phyloP scores from a whole-genome alignment of 2,329 filamentous ascomycete species.

The Cytospora piceae region DNA sequence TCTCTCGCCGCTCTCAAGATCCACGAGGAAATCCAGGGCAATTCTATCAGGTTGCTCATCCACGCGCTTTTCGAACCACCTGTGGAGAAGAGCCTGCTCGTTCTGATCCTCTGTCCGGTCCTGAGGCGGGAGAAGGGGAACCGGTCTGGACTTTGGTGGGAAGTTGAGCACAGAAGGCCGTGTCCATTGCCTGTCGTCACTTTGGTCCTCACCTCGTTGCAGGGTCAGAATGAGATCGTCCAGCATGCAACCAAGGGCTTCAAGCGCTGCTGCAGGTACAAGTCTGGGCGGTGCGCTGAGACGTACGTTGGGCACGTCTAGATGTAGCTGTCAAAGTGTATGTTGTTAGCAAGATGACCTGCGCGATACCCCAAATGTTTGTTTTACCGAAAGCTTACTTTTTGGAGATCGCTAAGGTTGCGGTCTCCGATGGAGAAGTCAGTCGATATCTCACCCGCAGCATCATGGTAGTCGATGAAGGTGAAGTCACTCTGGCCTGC shows the following conservation, averaged over 20 bases:
- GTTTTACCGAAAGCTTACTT: slow-evolving; percentile 4
- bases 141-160: slow-evolving; percentile 10
- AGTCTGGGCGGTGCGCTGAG: slow-evolving; percentile 9
- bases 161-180: slow-evolving; percentile 21
- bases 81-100: slow-evolving; percentile 14
- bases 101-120: not conserved
- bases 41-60: slow-evolving; percentile 12
- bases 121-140: not conserved
- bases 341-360: slow-evolving; percentile 5
- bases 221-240: slow-evolving; percentile 18
- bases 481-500: slow-evolving; percentile 11
- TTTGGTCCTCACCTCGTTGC: slow-evolving; percentile 3
- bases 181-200: slow-evolving; percentile 6
- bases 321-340: slow-evolving; percentile 7
- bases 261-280: slow-evolving; percentile 23
- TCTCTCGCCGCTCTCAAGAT: slow-evolving; percentile 15
- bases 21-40: slow-evolving; percentile 19
- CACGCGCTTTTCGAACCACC: slow-evolving; percentile 18
- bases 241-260: slow-evolving; percentile 19
- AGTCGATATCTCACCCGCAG: slow-evolving; percentile 15
- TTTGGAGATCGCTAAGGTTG: slow-evolving; percentile 9
- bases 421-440: slow-evolving; percentile 29
- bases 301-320: slow-evolving; percentile 6
- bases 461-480: slow-evolving; percentile 11
- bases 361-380: not conserved